phyloP scores from a whole-genome alignment of 169 alveolate species.

The Plasmodium inui region DNA sequence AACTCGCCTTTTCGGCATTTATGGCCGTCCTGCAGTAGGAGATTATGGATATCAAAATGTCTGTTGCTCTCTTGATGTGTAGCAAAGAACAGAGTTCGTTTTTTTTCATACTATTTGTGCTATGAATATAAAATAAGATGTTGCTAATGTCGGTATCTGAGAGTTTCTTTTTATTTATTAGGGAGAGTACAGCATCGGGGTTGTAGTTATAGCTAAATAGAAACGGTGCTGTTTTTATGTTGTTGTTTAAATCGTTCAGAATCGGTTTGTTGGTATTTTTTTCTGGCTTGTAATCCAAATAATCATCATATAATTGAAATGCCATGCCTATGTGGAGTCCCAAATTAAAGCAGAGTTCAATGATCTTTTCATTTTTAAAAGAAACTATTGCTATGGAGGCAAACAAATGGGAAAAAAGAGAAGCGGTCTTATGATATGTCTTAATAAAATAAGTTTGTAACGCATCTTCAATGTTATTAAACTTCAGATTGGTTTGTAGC shows the following conservation, averaged over 20 bases:
- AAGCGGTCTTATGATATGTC: constrained; percentile 84
- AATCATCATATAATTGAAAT: constrained; percentile 90
- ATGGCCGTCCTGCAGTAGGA: constrained; percentile 25
- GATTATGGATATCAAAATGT: constrained; percentile 23
- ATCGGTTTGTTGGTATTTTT: constrained; percentile 87
- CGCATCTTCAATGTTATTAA: constrained; percentile 77
- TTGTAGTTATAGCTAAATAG: constrained; percentile 66
- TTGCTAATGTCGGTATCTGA: constrained; percentile 33
- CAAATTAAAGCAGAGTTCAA: constrained; percentile 79
- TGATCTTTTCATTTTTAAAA: constrained; percentile 56
- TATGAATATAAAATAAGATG: constrained; percentile 27
- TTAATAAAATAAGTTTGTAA: constrained; percentile 78
- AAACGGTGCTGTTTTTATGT: constrained; percentile 85
- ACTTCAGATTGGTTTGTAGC: constrained; percentile 39
- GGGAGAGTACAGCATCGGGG: constrained; percentile 25
- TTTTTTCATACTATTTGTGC: constrained; percentile 62
- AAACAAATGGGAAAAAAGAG: constrained; percentile 75
- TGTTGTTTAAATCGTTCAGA: constrained; percentile 85
- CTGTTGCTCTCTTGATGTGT: constrained; percentile 67
- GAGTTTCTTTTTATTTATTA: constrained; percentile 34
- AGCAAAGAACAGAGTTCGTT: constrained; percentile 62
- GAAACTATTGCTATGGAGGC: constrained; percentile 69
- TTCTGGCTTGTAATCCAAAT: constrained; percentile 82
- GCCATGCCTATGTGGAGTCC: constrained; percentile 92
- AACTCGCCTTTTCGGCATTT: neutral